Conservation (phyloP, 1,139 yeast species). For the Geotrichum macrosporum region DNA sequence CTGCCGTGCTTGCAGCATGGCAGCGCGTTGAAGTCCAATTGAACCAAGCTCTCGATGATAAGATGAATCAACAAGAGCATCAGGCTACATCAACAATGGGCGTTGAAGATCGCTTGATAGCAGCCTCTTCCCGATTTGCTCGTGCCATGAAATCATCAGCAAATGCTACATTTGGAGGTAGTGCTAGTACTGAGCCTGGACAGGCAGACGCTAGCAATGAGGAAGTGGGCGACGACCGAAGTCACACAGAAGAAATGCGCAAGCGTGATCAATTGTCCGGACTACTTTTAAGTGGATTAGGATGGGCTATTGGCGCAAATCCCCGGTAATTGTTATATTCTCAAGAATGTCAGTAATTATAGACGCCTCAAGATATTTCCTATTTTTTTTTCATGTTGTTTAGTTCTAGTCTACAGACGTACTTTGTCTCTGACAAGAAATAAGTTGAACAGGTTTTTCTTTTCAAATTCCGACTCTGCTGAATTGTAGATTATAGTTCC, state of each 20-base stretch:
- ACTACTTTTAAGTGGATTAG: constrained; percentile 54
- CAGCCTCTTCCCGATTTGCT: constrained; percentile 25
- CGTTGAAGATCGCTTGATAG: no score
- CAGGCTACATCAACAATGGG: no score
- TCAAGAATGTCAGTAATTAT: background rate
- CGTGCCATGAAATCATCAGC: constrained; percentile 30
- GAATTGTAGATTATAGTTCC: no score
- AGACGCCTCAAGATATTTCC: background rate
- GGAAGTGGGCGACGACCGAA: no score
- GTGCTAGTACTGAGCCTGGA: constrained; percentile 10
- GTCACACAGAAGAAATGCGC: constrained; percentile 14
- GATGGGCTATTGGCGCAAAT: constrained; percentile 65
- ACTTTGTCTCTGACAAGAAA: no score
- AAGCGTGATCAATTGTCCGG: constrained; percentile 49
- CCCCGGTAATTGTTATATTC: constrained; percentile 22
- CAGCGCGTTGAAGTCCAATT: constrained; percentile 29
- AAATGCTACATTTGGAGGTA: constrained; percentile 21
- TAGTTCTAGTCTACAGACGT: no score
- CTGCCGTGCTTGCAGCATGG: constrained; percentile 37
- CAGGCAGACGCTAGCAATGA: no score
- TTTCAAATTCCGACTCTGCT: no score
- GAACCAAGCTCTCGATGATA: background rate
- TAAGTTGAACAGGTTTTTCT: no score
- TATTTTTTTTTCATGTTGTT: background rate
- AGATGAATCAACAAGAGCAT: no score